A percentile compares a stretch with the other conserved stretches of the same genome.
phyloP scores from a whole-genome alignment of 2,329 filamentous ascomycete genomes.

The Thelonectria rubi region DNA sequence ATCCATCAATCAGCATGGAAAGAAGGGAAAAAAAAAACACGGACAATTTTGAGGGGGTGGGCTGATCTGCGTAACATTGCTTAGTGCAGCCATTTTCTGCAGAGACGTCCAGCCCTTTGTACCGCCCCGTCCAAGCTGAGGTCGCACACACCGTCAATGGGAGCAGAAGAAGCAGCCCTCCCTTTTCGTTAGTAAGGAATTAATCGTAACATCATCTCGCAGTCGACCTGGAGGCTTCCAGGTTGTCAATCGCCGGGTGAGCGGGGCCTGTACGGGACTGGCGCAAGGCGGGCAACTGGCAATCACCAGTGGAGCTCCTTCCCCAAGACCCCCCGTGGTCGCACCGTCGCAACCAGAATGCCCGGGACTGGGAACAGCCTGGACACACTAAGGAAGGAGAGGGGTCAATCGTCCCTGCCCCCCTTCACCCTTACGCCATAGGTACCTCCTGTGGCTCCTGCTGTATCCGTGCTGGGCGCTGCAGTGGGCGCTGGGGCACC shows the following conservation, averaged over 20 bases:
- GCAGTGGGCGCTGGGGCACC: too few species aligned
- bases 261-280: constrained; percentile 9
- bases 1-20: not conserved
- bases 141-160: too few species aligned
- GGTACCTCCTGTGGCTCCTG: too few species aligned
- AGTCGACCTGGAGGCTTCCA: not conserved
- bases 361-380: too few species aligned
- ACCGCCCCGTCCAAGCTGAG: too few species aligned
- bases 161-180: too few species aligned
- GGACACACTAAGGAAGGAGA: not conserved
- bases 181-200: too few species aligned
- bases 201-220: not conserved
- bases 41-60: not conserved
- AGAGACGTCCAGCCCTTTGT: not conserved
- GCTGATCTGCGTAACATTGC: not conserved
- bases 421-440: too few species aligned
- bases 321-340: constrained; percentile 4
- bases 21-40: not conserved
- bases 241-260: constrained; percentile 3
- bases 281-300: not conserved
- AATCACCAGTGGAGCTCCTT: constrained; percentile 6
- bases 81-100: constrained; percentile 1
- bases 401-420: too few species aligned
- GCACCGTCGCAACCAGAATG: not conserved
- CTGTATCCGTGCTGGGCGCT: too few species aligned